A percentile compares a stretch with the other conserved stretches of the same genome.
These are phyloP conservation scores for Diplocarpon mali DNA, from an alignment of 2,329 filamentous ascomycete species.

Conservation along the genomic window DNA sequence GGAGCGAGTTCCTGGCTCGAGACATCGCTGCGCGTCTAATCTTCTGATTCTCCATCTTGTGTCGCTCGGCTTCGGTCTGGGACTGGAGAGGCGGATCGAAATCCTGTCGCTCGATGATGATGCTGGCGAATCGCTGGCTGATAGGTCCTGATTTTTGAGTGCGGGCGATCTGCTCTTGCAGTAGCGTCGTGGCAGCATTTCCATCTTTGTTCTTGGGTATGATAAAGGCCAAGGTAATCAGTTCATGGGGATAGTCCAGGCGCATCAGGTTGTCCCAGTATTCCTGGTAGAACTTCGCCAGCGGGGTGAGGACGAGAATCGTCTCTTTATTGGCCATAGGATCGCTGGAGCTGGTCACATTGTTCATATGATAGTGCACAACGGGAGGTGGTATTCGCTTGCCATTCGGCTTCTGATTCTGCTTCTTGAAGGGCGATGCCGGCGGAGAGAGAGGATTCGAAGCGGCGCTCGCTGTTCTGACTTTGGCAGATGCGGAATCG, in stretches of 20 bases:
- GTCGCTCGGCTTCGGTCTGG: slow-evolving; percentile 78
- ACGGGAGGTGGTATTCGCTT: slow-evolving; percentile 65
- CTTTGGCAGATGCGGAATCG: slow-evolving; percentile 36
- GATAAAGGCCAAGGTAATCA: slow-evolving; percentile 93
- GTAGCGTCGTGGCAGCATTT: slow-evolving; percentile 68
- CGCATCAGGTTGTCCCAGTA: slow-evolving; percentile 92
- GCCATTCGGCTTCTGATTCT: slow-evolving; percentile 41
- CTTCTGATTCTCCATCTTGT: slow-evolving; percentile 88
- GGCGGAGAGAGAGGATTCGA: slow-evolving; percentile 63
- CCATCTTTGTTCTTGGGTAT: slow-evolving; percentile 89
- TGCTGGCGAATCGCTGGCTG: slow-evolving; percentile 75
- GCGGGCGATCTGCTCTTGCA: slow-evolving; percentile 76
- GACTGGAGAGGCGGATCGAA: slow-evolving; percentile 72
- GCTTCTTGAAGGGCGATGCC: slow-evolving; percentile 63
- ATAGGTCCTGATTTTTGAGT: slow-evolving; percentile 70
- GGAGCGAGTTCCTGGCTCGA: slow-evolving; percentile 81
- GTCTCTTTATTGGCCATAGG: slow-evolving; percentile 73
- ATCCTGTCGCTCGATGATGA: slow-evolving; percentile 92
- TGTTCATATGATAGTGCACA: slow-evolving; percentile 88
- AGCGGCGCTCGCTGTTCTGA: slow-evolving; percentile 44
- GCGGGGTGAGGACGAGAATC: slow-evolving; percentile 82
- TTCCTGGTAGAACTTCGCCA: slow-evolving; percentile 83
- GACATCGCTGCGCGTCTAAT: slow-evolving; percentile 79
- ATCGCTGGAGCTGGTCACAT: slow-evolving; percentile 70
- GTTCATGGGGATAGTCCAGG: slow-evolving; percentile 80